Conservation (phyloP, 768 basidiomycete genomes). For the Lenzites betulinus region DNA sequence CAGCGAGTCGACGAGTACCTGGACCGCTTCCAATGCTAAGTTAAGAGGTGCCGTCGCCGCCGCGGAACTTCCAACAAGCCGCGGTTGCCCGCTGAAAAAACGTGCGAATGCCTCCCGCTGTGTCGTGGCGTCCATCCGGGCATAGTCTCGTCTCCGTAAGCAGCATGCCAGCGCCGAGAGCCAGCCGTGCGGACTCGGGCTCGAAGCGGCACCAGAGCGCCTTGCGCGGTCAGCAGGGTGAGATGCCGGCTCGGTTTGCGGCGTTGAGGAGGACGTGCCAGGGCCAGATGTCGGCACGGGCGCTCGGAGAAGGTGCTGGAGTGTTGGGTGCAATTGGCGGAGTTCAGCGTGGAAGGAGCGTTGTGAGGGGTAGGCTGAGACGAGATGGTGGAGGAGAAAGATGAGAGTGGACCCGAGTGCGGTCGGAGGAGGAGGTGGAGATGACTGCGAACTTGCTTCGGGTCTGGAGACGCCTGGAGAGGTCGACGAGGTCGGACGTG, state of each 20-base stretch:
- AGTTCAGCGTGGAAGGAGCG: constrained; percentile 51
- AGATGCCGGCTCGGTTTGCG: neutral
- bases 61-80: neutral
- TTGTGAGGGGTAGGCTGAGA: constrained; percentile 66
- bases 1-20: constrained; percentile 46
- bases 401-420: constrained; percentile 36
- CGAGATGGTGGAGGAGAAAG: constrained; percentile 60
- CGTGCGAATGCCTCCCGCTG: constrained; percentile 29
- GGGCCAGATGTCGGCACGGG: neutral
- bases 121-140: constrained; percentile 50
- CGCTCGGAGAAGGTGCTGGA: constrained; percentile 27
- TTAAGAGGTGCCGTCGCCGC: neutral
- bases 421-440: neutral
- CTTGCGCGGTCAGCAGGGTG: neutral
- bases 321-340: constrained; percentile 40
- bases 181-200: constrained; percentile 43
- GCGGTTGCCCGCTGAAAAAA: constrained; percentile 17
- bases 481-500: neutral
- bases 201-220: neutral
- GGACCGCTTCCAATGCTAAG: constrained; percentile 46
- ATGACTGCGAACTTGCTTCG: neutral
- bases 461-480: neutral
- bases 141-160: constrained; percentile 58
- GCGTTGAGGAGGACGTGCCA: neutral
- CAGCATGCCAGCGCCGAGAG: constrained; percentile 50